Evolutionary conservation across 257 asterid species (phyloP).

Genomic region (Gardenia jasminoides): DNA sequence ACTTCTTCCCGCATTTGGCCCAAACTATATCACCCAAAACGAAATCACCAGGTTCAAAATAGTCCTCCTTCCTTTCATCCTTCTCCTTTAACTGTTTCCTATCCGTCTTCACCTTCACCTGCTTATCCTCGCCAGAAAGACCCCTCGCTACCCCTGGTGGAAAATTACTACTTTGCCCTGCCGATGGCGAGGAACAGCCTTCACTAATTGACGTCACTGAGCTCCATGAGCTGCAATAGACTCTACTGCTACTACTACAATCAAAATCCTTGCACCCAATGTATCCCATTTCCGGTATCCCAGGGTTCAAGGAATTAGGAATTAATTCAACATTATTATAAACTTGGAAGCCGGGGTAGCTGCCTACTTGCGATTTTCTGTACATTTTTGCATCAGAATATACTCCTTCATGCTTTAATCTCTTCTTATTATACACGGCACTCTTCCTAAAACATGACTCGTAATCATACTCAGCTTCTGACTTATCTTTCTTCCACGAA

Average conservation of each 20-base stretch:
- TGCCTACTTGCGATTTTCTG: constrained; percentile 18
- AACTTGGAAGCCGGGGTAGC: constrained; percentile 28
- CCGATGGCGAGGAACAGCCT: constrained; percentile 41
- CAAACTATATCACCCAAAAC: constrained; percentile 72
- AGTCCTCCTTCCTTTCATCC: constrained; percentile 40
- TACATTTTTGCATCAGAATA: constrained; percentile 31
- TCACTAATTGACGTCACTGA: constrained; percentile 52
- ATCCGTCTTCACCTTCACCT: constrained; percentile 9
- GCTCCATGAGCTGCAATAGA: constrained; percentile 47
- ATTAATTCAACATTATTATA: constrained; percentile 8
- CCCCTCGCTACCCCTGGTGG: constrained; percentile 12
- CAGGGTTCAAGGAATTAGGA: constrained; percentile 9
- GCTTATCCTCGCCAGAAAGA: background rate
- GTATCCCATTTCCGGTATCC: constrained; percentile 7
- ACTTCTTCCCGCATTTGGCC: constrained; percentile 90
- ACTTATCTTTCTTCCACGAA: constrained; percentile 63
- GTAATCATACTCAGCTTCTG: constrained; percentile 27
- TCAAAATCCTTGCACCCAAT: constrained; percentile 10
- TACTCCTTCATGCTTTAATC: constrained; percentile 38
- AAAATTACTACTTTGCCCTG: constrained; percentile 34
- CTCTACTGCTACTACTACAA: constrained; percentile 1
- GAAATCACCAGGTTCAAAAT: constrained; percentile 61
- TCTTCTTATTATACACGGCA: constrained; percentile 38
- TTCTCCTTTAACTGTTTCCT: constrained; percentile 38
- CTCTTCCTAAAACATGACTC: constrained; percentile 25